Base-by-base conservation (phyloP, 2,329 filamentous ascomycete genomes). In the Apiospora hydei region DNA sequence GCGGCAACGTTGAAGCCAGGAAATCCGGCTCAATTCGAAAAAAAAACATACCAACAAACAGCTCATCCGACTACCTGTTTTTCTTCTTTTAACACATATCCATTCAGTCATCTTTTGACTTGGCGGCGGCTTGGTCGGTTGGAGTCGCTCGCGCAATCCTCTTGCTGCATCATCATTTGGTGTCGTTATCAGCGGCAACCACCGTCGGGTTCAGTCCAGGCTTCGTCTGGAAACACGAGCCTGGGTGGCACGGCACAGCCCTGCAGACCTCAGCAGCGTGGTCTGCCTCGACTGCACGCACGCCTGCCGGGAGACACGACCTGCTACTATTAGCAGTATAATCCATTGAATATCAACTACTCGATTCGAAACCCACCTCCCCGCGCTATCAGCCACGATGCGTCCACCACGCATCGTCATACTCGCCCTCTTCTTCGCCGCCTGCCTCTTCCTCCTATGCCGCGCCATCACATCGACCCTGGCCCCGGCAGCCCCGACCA, bases 361-460 rank as follows among this genome's bases (percentile, higher is more conserved):
- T 34, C 57, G 57, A 41, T 41, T n/a, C 57, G 3, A 64, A 64
- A 13, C 7, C 34, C 34, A 41, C 8, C 10, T 6, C 1, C 34
- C 53, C 53, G 53, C 21, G 18, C 57, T 13, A 41, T 21, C n/a
- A 21, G 5, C n/a, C 44, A 86, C 77, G 75, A 89, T 89, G 87
- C 86, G 88, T 75, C 83, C 88, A 61, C 86, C 88, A 72, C 85
- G 88, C 76, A 83, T 89, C 75, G 83, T 84, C 77, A 87, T 89
- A 71, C 83, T 90, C 78, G 82, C 85, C 73, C 81, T 89, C 78
- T 89, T 88, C 80, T 84, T 85, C 77, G 82, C 84, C 77, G 85
- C 86, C 67, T 86, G 85, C 70, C 81, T 90, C 76, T 88, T 90
- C 80, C 83, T 90, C 77, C 81, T 89, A 74, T 87, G 85, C 78